These are phyloP conservation scores for Stevia rebaudiana DNA, from an alignment of 140 eudicot genomes.

Conservation along the genomic window DNA sequence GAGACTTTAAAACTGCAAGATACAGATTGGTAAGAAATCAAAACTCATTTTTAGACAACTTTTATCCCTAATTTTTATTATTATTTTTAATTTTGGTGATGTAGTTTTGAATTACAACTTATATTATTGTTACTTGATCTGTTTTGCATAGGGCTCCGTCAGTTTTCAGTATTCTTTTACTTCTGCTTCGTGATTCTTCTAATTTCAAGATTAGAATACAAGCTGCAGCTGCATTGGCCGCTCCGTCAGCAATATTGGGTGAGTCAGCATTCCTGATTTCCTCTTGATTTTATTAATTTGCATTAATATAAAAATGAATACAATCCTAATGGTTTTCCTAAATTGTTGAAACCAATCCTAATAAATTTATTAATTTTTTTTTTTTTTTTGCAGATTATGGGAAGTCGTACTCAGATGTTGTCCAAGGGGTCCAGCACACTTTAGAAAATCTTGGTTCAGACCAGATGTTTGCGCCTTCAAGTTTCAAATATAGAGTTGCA, in stretches of 20 bases:
- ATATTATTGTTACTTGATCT: neutral
- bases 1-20: slow-evolving; percentile 59
- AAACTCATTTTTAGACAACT: neutral
- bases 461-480: slow-evolving; percentile 63
- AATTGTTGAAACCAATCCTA: neutral
- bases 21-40: slow-evolving; percentile 68
- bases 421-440: slow-evolving; percentile 64
- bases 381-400: slow-evolving; percentile 63
- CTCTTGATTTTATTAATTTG: neutral
- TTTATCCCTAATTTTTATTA: neutral
- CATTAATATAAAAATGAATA: neutral
- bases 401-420: slow-evolving; percentile 73
- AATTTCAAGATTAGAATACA: slow-evolving; percentile 93
- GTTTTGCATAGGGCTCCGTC: slow-evolving; percentile 70
- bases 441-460: slow-evolving; percentile 71
- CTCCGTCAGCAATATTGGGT: slow-evolving; percentile 63
- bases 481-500: slow-evolving; percentile 72
- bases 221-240: slow-evolving; percentile 98
- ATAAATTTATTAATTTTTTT: slow-evolving; percentile 1
- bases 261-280: slow-evolving; percentile 4
- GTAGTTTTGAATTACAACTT: neutral
- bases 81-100: neutral
- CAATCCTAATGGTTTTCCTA: neutral
- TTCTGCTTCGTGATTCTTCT: slow-evolving; percentile 81
- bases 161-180: slow-evolving; percentile 69